Evolutionary conservation across 306 rosid genomes (phyloP), one percentile per base, ranked within the genome.

Genomic region (Geum urbanum): DNA sequence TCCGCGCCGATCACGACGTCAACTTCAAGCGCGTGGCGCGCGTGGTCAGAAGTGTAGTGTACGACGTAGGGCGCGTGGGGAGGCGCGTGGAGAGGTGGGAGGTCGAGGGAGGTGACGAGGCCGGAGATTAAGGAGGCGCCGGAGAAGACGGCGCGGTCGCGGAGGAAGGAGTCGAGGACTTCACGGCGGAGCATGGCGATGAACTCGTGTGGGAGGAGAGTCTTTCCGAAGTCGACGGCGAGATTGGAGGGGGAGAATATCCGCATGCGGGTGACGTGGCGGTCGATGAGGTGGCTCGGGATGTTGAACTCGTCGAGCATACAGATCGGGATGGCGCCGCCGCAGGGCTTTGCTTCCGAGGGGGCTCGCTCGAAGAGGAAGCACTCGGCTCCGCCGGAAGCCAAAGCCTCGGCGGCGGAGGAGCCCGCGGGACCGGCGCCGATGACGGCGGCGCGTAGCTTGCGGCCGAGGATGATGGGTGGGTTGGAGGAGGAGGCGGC

Each of bases 381-480:
- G 15, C 92, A 88, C 67, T 92, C 98, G 0, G 90, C 63, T 4
- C 98, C 98, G 32, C 98, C 96, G 0, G 76, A 22, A 0, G 96
- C 96, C 10, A 92, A 70, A 10, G 96, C 96, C 54, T 90, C 98
- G 0, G 96, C 98, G 0, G 96, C 89, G 0, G 98, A 92, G 66
- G 96, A 88, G 4, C 98, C 98, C 2, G 98, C 89, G 0, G 98
- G 98, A 0, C 98, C 98, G 1, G 96, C 96, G 2, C 96, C 96
- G 35, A 92, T 84, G 4, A 92, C 98, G 20, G 98, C 96, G 0
- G 70, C 96, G 8, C 98, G 88, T 39, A 92, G 98, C 82, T 86
- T 92, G 2, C 96, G 84, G 72, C 92, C 96, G 19, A 79, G 19
- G 47, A 89, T 71, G 47, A 89, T 71, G 13, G 86, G 77, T 20